phyloP scores from a whole-genome alignment of 2,329 filamentous ascomycete species.

The Verticillium nonalfalfae region DNA sequence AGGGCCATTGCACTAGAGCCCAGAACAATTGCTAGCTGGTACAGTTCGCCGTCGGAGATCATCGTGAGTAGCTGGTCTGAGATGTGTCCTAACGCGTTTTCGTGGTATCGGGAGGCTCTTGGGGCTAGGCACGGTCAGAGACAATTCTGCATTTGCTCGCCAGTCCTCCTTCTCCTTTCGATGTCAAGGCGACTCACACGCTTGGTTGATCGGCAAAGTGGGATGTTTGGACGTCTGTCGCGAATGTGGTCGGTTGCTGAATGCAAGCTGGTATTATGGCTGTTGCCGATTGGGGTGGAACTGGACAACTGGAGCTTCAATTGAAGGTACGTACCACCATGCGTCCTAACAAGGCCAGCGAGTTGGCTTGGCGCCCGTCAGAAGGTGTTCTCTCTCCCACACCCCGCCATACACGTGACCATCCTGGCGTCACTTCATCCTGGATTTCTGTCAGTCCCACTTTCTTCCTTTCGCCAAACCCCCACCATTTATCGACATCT shows the following conservation, averaged over 20 bases:
- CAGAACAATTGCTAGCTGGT: conserved; percentile 87
- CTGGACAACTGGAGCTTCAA: background rate
- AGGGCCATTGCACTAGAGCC: conserved; percentile 85
- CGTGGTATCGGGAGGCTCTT: background rate
- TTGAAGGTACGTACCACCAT: background rate
- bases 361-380: background rate
- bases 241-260: background rate
- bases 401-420: conserved; percentile 3
- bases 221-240: background rate
- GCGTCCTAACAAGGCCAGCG: background rate
- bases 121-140: background rate
- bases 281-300: background rate
- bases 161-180: background rate
- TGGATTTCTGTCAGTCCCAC: conserved; percentile 1
- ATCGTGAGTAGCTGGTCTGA: conserved; percentile 45
- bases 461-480: conserved; percentile 1
- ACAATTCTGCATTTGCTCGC: background rate
- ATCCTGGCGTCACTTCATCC: conserved; percentile 1
- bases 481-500: background rate
- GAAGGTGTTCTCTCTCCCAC: background rate
- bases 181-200: background rate
- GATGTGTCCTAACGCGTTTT: background rate
- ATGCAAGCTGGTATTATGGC: background rate
- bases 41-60: conserved; percentile 92
- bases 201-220: background rate